phyloP scores from a whole-genome alignment of 345 rosid species.

The Geranium brycei region DNA sequence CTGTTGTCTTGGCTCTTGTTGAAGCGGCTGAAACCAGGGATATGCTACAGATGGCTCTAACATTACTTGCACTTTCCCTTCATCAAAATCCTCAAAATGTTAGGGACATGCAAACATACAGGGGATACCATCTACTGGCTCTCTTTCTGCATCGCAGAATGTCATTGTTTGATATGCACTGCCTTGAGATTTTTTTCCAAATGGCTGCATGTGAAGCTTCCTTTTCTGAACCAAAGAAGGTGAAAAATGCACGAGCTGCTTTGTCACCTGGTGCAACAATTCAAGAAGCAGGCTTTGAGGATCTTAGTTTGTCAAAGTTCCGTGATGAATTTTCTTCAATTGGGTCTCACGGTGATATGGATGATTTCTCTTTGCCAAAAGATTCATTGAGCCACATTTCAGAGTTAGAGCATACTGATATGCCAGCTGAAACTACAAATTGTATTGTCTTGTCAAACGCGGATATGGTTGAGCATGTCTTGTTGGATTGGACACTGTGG shows the following conservation, averaged over 20 bases:
- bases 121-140: conserved; percentile 97
- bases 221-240: conserved; percentile 82
- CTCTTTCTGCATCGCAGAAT: conserved; percentile 83
- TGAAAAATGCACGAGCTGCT: conserved; percentile 28
- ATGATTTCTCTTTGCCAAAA: conserved; percentile 78
- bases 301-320: conserved; percentile 61
- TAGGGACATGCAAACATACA: conserved; percentile 84
- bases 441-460: conserved; percentile 94
- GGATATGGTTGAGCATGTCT: conserved; percentile 98
- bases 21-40: conserved; percentile 91
- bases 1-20: conserved; percentile 78
- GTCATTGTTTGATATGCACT: conserved; percentile 88
- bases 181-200: conserved; percentile 87
- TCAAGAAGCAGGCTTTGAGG: conserved; percentile 68
- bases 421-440: conserved; percentile 77
- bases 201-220: conserved; percentile 99
- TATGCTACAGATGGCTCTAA: conserved; percentile 95
- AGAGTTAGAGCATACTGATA: conserved; percentile 78
- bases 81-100: conserved; percentile 95
- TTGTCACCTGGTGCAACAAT: conserved; percentile 37
- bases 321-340: conserved; percentile 70
- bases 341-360: conserved; percentile 95
- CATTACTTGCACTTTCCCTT: conserved; percentile 80
- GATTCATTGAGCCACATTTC: conserved; percentile 89
- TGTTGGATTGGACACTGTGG: conserved; percentile 99